A percentile compares a stretch with the other conserved stretches of the same genome.
Conservation (phyloP, 352 stramenopile species). For the Peronospora destructor region DNA sequence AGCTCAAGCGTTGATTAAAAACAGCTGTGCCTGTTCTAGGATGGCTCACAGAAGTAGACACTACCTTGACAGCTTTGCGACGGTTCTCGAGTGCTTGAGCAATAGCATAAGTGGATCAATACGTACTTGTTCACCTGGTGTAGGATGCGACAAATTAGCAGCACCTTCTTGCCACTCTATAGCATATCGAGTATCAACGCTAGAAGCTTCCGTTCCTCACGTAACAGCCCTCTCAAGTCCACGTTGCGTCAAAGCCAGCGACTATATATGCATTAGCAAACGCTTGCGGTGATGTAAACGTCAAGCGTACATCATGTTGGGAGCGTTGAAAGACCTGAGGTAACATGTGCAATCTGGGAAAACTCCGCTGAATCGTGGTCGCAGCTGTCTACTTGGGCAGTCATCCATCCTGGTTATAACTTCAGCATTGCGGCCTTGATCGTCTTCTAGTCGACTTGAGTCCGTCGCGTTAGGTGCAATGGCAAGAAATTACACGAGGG, state of each 20-base stretch:
- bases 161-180: too few relatives aligned
- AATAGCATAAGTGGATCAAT: slow-evolving; percentile 43
- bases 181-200: slow-evolving; percentile 49
- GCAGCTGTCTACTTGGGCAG: slow-evolving; percentile 38
- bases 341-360: slow-evolving; percentile 53
- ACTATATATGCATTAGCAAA: slow-evolving; percentile 49
- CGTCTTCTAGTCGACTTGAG: slow-evolving; percentile 26
- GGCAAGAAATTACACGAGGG: slow-evolving; percentile 7
- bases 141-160: too few relatives aligned
- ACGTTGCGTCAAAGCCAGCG: slow-evolving; percentile 47
- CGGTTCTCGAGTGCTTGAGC: slow-evolving; percentile 48
- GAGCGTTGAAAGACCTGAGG: slow-evolving; percentile 47
- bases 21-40: slow-evolving; percentile 9
- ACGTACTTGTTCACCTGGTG: too few relatives aligned
- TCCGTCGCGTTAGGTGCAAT: slow-evolving; percentile 19
- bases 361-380: slow-evolving; percentile 58
- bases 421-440: slow-evolving; percentile 38
- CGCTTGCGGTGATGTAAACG: slow-evolving; percentile 44
- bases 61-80: slow-evolving; percentile 45
- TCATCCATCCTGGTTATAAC: slow-evolving; percentile 52
- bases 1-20: too few relatives aligned
- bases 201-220: slow-evolving; percentile 54
- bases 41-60: slow-evolving; percentile 62
- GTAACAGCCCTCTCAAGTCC: slow-evolving; percentile 50
- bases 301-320: slow-evolving; percentile 33